Evolutionary conservation across 2,329 filamentous ascomycete genomes (phyloP).

Genomic region (Pyricularia sp.): DNA sequence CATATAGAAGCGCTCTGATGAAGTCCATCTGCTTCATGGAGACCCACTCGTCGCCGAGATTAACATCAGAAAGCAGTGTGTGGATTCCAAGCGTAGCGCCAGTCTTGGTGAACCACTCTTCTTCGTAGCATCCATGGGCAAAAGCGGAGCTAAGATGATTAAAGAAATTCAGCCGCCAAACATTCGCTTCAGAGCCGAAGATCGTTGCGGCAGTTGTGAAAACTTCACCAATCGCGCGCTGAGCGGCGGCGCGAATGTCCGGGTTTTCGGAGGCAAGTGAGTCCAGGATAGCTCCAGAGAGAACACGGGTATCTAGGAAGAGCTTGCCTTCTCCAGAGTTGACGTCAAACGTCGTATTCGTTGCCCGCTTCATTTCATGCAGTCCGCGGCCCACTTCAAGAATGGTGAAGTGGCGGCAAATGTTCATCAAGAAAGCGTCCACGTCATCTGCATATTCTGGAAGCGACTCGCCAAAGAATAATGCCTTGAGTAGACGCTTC

Average conservation of each 20-base stretch:
- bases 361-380: conserved; percentile 71
- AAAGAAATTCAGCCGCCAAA: conserved; percentile 77
- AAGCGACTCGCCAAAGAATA: conserved; percentile 76
- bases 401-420: conserved; percentile 84
- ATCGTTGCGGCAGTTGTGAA: conserved; percentile 69
- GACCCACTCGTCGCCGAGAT: conserved; percentile 79
- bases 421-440: conserved; percentile 62
- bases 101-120: conserved; percentile 98
- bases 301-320: conserved; percentile 73
- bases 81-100: conserved; percentile 87
- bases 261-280: conserved; percentile 78
- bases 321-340: conserved; percentile 79
- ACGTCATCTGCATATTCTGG: conserved; percentile 73
- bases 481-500: conserved; percentile 80
- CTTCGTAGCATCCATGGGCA: conserved; percentile 90
- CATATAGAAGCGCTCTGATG: conserved; percentile 84
- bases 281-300: conserved; percentile 85
- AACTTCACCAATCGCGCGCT: conserved; percentile 68
- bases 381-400: conserved; percentile 84
- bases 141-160: conserved; percentile 72
- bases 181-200: conserved; percentile 63
- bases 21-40: conserved; percentile 77
- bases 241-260: conserved; percentile 72
- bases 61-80: conserved; percentile 74
- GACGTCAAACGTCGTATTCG: conserved; percentile 71